Conservation (phyloP, 2,329 filamentous ascomycete species). For the Alternaria arbusti region DNA sequence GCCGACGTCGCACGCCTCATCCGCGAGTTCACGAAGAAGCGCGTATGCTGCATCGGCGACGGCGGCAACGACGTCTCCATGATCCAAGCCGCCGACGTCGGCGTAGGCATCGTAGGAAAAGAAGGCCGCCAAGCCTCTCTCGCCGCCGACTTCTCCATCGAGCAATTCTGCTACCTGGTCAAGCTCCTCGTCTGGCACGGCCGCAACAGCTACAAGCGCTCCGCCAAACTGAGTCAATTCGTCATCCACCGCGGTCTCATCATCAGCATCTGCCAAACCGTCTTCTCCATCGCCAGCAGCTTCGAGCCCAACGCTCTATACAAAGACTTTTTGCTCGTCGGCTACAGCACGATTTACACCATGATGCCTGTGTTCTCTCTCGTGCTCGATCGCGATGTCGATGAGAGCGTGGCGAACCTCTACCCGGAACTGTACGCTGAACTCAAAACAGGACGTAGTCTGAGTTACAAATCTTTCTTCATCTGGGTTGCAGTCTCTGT, state of each 20-base stretch:
- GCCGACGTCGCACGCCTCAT: conserved; percentile 92
- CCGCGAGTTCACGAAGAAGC: conserved; percentile 88
- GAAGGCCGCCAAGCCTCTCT: conserved; percentile 94
- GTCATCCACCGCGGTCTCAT: conserved; percentile 97
- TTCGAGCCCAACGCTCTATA: conserved; percentile 96
- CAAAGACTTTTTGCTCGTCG: conserved; percentile 92
- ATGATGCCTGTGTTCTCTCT: conserved; percentile 91
- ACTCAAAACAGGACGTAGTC: conserved; percentile 82
- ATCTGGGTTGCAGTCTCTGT: conserved; percentile 94
- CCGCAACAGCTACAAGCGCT: conserved; percentile 94
- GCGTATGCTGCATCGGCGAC: conserved; percentile 96
- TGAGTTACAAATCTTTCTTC: conserved; percentile 95
- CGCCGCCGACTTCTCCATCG: conserved; percentile 95
- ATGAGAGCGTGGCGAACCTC: conserved; percentile 89
- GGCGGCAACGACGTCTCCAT: conserved; percentile 98
- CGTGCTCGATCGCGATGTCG: conserved; percentile 92
- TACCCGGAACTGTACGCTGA: conserved; percentile 99
- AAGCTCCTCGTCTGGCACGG: conserved; percentile 99
- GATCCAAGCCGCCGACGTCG: conserved; percentile 98
- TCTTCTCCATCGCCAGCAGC: conserved; percentile 91
- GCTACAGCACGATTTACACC: conserved; percentile 95
- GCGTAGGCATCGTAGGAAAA: conserved; percentile 97
- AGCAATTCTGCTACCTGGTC: conserved; percentile 91
- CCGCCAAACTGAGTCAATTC: conserved; percentile 94
- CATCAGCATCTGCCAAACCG: conserved; percentile 93